These are phyloP conservation scores for Plantago lanceolata DNA, from an alignment of 305 asterid species.

Conservation along the genomic window DNA sequence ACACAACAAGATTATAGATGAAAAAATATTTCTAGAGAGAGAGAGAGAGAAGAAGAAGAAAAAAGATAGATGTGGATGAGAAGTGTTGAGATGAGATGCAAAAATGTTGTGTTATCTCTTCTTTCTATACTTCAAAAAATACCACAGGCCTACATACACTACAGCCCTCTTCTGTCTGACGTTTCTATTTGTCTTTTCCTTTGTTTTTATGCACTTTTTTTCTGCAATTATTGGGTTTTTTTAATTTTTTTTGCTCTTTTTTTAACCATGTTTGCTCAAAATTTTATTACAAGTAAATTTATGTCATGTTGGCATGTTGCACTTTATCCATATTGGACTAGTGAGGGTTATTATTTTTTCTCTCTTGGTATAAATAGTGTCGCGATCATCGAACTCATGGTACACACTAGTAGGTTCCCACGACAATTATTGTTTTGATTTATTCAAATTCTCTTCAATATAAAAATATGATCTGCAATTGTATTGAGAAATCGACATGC, in stretches of 20 bases:
- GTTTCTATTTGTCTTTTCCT: constrained; percentile 71
- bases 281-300: constrained; percentile 2
- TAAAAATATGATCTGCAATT: no score
- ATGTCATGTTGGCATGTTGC: not conserved
- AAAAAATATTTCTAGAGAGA: constrained; percentile 17
- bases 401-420: constrained; percentile 1
- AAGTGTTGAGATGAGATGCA: constrained; percentile 35
- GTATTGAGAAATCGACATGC: not conserved
- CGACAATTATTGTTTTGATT: not conserved
- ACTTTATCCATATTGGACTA: not conserved
- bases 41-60: constrained; percentile 34
- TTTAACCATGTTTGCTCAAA: not conserved
- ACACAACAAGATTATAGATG: constrained; percentile 26
- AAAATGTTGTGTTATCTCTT: constrained; percentile 27
- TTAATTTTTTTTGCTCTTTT: no score
- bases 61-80: constrained; percentile 59
- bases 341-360: not conserved
- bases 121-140: constrained; percentile 35
- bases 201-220: constrained; percentile 34
- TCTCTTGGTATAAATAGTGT: not conserved
- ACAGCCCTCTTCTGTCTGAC: constrained; percentile 58
- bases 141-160: constrained; percentile 42
- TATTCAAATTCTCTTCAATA: not conserved
- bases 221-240: constrained; percentile 47
- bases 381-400: not conserved